Evolutionary conservation across 1,284 basidiomycete species (phyloP), one percentile per base, ranked within the genome.

Genomic region (Tausonia pullulans): DNA sequence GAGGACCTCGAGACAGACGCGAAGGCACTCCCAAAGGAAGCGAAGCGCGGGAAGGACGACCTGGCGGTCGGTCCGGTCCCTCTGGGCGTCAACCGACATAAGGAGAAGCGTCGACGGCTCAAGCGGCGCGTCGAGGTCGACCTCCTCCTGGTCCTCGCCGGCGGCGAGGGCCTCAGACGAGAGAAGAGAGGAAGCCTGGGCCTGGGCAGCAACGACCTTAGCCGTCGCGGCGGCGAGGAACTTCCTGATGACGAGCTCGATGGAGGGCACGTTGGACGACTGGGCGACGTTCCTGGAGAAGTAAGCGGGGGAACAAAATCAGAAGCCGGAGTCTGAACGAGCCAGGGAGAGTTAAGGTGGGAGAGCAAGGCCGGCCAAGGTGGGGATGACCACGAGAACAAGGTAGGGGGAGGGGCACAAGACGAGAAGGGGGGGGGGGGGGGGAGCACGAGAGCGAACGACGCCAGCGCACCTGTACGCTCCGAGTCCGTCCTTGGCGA

Each of bases 21-120:
- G 86, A 77, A 98, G 98, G 69, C 91, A 91, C 81, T 98, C 95
- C 93, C 94, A 98, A 44, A 95, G 82, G 78, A 98, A 98, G 76
- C 96, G 95, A 75, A 98, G 86, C 86, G 93, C 97, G 2, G 96
- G 95, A 0, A 91, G 96, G 69, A 99, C 92, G 62, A 98, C 82
- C 40, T 92, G 88, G 65, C 96, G 81, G 78, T 98, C 95, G 55
- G 94, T 97, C 71, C 96, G 81, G 78, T 98, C 95, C 78, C 90
- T 89, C 79, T 83, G 94, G 86, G 65, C 90, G 50, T 66, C 65
- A 16, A 66, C 65, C 9, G 65, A 66, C 61, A 66, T 62, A 44
- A 66, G 55, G 52, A 66, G 61, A 10, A 66, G 61, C 45, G 65
- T 66, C 4, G 60, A 53, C 3, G 65, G 65, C 45, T 66, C 65